Conservation (phyloP, 805 yeast genomes). For the Suhomyces faveliae region DNA sequence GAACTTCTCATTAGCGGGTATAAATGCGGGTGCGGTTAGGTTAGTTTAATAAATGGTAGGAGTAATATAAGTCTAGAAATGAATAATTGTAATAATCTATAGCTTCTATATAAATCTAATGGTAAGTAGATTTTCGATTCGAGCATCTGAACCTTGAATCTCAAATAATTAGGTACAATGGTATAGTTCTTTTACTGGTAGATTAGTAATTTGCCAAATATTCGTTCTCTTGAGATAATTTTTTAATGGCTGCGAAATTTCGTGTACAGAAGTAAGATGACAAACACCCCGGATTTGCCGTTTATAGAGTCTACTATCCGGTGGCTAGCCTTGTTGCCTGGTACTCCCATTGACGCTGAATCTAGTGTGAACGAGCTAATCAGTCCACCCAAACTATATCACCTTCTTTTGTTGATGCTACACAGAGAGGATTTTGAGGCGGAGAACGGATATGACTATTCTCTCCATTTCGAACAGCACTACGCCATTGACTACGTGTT, state of each 20-base stretch:
- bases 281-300: neutral
- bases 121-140: no score
- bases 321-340: conserved; percentile 26
- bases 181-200: no score
- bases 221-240: no score
- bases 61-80: no score
- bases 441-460: neutral
- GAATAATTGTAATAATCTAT: no score
- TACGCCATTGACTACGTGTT: conserved; percentile 7
- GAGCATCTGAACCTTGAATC: no score
- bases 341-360: conserved; percentile 13
- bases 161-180: no score
- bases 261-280: no score
- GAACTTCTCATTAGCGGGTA: conserved; percentile 27
- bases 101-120: no score
- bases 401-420: conserved; percentile 14
- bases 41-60: neutral
- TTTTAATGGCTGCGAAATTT: no score
- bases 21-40: no score
- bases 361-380: conserved; percentile 12
- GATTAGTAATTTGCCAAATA: no score
- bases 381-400: conserved; percentile 13
- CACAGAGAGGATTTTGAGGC: conserved; percentile 15
- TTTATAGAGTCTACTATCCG: conserved; percentile 17
- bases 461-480: neutral